Conservation (phyloP, 768 basidiomycete genomes). For the Galerina marginata region DNA sequence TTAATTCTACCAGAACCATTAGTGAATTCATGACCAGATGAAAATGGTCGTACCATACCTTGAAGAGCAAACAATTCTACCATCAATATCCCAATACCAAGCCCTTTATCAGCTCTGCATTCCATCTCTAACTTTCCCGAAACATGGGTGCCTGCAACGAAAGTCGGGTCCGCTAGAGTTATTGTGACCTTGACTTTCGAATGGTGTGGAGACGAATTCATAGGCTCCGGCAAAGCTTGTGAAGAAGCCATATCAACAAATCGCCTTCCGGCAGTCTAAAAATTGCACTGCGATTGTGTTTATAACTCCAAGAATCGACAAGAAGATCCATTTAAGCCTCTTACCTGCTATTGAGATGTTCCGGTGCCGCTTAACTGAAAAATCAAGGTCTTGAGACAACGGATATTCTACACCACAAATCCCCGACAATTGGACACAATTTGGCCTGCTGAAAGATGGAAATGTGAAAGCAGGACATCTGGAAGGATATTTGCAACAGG, state of each 20-base stretch:
- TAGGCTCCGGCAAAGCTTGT: conserved; percentile 54
- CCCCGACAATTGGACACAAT: conserved; percentile 15
- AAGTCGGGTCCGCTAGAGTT: conserved; percentile 60
- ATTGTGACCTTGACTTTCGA: conserved; percentile 77
- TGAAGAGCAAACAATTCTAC: conserved; percentile 78
- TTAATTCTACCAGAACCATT: conserved; percentile 56
- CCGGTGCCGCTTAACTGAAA: conserved; percentile 7
- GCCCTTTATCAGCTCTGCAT: conserved; percentile 72
- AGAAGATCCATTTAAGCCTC: background rate
- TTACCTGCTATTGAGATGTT: conserved; percentile 11
- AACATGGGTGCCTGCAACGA: conserved; percentile 69
- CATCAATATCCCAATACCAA: conserved; percentile 78
- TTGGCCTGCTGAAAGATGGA: conserved; percentile 14
- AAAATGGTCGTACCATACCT: conserved; percentile 47
- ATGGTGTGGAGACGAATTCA: conserved; percentile 84
- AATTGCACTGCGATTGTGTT: background rate
- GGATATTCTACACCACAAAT: conserved; percentile 18
- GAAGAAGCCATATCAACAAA: conserved; percentile 24
- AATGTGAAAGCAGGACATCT: conserved; percentile 18
- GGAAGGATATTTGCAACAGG: conserved; percentile 1
- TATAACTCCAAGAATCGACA: background rate
- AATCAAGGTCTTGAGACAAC: conserved; percentile 23
- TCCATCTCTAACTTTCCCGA: conserved; percentile 83
- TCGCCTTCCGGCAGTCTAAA: background rate
- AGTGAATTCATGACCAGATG: conserved; percentile 12